Base-by-base conservation (phyloP, 2,329 filamentous ascomycete species). In the Ophiognomonia clavigignenti-juglandacearum region DNA sequence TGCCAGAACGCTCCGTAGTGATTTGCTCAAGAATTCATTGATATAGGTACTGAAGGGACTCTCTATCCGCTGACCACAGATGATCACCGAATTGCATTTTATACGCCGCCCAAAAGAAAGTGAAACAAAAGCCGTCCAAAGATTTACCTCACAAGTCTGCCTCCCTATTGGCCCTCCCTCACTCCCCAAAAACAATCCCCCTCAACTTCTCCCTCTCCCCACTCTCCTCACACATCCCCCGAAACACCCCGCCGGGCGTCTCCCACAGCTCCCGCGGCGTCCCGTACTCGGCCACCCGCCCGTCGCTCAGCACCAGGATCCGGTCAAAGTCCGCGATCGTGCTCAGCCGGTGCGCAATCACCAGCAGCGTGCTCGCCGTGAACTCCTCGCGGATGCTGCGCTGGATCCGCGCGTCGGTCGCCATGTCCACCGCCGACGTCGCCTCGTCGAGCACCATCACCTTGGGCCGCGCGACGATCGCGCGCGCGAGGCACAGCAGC, bases 361-460 rank as follows among this genome's bases (percentile, higher is more conserved):
- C 85, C 16, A 90, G 65, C 23, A 89, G 67, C 1, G 85, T 88
- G 34, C 77, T 78, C 51, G 79, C 79, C 0, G 73, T 78, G 53
- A 88, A 88, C 60, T 88, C 83, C 57, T 85, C 80, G 19, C 85
- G 74, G 55, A 90, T 88, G 42, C 75, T 81, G 6, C 82, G 75
- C 66, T 90, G 86, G 57, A 90, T 90, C 22, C 88, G 73, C 1
- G 75, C 69, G 60, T 91, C 86, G 0, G 86, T 90, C 34, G 75
- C 71, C 82, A 88, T 88, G 62, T 90, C 86, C 3, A 91, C 85
- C 0, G 86, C 85, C 3, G 79, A 84, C 0, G 87, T 92, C 1
- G 87, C 86, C 66, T 91, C 86, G 60, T 92, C 86, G 1, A 91
- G 75, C 2, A 91, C 80, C 78, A 92, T 85, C 56, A 92, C 81